These are phyloP conservation scores for Chlorella vulgaris DNA, from an alignment of 139 green algal species.

Conservation along the genomic window DNA sequence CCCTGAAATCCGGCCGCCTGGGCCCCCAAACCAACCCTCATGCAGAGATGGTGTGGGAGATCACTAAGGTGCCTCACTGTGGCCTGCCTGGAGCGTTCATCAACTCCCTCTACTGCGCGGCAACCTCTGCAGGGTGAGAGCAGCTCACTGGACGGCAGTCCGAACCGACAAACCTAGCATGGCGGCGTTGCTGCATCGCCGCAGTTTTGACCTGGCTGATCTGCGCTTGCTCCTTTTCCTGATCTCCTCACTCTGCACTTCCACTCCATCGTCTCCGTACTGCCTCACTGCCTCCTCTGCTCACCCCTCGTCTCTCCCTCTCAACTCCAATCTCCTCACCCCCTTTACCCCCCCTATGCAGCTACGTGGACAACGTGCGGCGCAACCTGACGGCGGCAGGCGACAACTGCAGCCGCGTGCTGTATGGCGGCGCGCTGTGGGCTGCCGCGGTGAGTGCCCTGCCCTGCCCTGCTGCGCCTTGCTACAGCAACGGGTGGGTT, in stretches of 20 bases:
- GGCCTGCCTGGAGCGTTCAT: slow-evolving; percentile 48
- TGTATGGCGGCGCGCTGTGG: neutral
- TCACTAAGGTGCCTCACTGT: slow-evolving; percentile 32
- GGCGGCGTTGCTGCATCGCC: neutral
- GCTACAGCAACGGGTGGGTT: too few relatives aligned
- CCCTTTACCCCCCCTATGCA: neutral
- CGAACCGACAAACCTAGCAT: neutral
- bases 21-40: neutral
- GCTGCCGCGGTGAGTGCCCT: neutral
- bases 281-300: neutral
- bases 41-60: slow-evolving; percentile 15
- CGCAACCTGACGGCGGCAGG: neutral
- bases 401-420: neutral
- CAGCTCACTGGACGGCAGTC: neutral
- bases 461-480: neutral
- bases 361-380: neutral
- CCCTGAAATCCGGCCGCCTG: too few relatives aligned
- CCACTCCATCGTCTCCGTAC: too few relatives aligned
- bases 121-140: neutral
- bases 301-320: too few relatives aligned
- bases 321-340: neutral
- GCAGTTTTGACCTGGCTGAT: too few relatives aligned
- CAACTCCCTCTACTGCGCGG: slow-evolving; percentile 43
- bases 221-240: too few relatives aligned
- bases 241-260: too few relatives aligned